Percentiles rank a stretch among this genome's conserved stretches.
These are phyloP conservation scores for Ceratobasidium sp. DNA, from an alignment of 1,284 basidiomycete species.

Conservation along the genomic window DNA sequence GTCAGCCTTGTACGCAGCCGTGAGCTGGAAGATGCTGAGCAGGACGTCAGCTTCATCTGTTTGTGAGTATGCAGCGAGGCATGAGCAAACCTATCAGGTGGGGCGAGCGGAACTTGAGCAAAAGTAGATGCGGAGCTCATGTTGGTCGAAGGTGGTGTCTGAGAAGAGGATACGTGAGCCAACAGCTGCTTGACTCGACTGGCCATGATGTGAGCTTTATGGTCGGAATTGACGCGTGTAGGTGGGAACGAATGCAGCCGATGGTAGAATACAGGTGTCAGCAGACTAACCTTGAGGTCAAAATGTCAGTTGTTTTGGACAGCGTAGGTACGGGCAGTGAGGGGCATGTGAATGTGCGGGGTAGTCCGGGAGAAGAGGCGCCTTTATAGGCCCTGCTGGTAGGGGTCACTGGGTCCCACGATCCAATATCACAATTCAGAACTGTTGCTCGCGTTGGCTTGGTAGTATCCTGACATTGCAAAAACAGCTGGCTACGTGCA, in stretches of 20 bases:
- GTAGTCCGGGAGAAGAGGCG: conserved; percentile 37
- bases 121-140: conserved; percentile 39
- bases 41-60: conserved; percentile 19
- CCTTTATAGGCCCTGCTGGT: conserved; percentile 12
- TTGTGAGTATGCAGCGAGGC: background rate
- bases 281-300: conserved; percentile 27
- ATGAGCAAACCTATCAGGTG: conserved; percentile 72
- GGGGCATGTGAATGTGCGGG: conserved; percentile 41
- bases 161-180: conserved; percentile 55
- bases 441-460: background rate
- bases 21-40: conserved; percentile 89
- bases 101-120: conserved; percentile 73
- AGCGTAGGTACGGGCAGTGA: conserved; percentile 2
- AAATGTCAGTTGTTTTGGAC: conserved; percentile 7
- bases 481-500: background rate
- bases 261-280: conserved; percentile 16
- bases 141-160: conserved; percentile 54
- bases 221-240: background rate
- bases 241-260: conserved; percentile 24
- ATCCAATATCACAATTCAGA: background rate
- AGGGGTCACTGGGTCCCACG: conserved; percentile 1
- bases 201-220: conserved; percentile 51
- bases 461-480: background rate
- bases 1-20: conserved; percentile 88
- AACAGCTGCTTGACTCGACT: conserved; percentile 65